Percentiles rank a stretch among this genome's conserved stretches.
These are phyloP conservation scores for Cucurbitaria berberidis DNA, from an alignment of 2,329 filamentous ascomycete genomes.

Conservation along the genomic window DNA sequence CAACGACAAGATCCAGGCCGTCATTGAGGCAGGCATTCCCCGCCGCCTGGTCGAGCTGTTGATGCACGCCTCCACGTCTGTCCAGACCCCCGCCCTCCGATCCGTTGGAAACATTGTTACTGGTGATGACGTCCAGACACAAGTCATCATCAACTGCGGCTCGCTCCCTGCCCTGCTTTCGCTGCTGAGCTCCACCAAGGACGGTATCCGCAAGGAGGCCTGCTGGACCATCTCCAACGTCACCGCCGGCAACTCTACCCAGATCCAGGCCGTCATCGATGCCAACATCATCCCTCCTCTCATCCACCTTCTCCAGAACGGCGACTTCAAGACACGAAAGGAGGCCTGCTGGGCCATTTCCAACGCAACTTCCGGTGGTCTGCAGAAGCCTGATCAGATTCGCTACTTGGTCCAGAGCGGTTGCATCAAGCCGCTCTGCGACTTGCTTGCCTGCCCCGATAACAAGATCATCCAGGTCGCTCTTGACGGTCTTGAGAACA, in stretches of 20 bases:
- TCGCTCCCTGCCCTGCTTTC: slow-evolving; percentile 90
- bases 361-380: slow-evolving; percentile 94
- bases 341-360: slow-evolving; percentile 99
- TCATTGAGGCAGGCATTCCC: slow-evolving; percentile 97
- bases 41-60: slow-evolving; percentile 94
- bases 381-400: slow-evolving; percentile 99
- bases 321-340: slow-evolving; percentile 98
- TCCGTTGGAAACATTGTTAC: slow-evolving; percentile 99
- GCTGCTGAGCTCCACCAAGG: slow-evolving; percentile 94
- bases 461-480: slow-evolving; percentile 99
- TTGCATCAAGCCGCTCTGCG: slow-evolving; percentile 96
- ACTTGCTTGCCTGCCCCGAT: slow-evolving; percentile 92
- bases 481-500: slow-evolving; percentile 97
- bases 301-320: slow-evolving; percentile 94
- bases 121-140: slow-evolving; percentile 96
- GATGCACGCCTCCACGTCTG: slow-evolving; percentile 97
- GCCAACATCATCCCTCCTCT: slow-evolving; percentile 95
- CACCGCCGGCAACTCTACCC: slow-evolving; percentile 94
- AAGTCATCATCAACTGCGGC: slow-evolving; percentile 99
- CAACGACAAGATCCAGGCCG: slow-evolving; percentile 99
- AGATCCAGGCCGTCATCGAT: slow-evolving; percentile 96
- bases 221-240: slow-evolving; percentile 99
- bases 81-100: slow-evolving; percentile 94
- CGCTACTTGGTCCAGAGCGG: slow-evolving; percentile 91
- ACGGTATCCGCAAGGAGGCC: slow-evolving; percentile 98